phyloP scores from a whole-genome alignment of 2,329 filamentous ascomycete genomes.

The Trichophyton verrucosum region DNA sequence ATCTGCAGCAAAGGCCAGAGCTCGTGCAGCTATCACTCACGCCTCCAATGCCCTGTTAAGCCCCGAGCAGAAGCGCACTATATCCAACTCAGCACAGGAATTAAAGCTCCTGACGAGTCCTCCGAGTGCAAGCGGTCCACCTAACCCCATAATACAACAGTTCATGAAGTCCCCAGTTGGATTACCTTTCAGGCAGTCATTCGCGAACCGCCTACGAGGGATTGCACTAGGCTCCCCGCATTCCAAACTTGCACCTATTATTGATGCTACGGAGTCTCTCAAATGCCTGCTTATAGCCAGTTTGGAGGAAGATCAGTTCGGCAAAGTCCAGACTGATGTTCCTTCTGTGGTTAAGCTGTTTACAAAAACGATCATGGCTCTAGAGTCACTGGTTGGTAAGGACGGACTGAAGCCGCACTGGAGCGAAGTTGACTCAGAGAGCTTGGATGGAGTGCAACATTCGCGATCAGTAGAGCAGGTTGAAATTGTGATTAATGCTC shows the following conservation, averaged over 20 bases:
- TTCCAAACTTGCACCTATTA: slow-evolving; percentile 54
- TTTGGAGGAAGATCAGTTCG: slow-evolving; percentile 67
- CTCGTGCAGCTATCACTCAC: slow-evolving; percentile 27
- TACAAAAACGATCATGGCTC: slow-evolving; percentile 53
- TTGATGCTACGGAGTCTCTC: slow-evolving; percentile 60
- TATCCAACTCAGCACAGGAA: slow-evolving; percentile 27
- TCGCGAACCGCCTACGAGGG: slow-evolving; percentile 50
- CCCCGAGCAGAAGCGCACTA: slow-evolving; percentile 29
- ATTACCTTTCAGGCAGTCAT: slow-evolving; percentile 56
- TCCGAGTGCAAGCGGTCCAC: slow-evolving; percentile 35
- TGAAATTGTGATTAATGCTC: slow-evolving; percentile 52
- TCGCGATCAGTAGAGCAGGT: slow-evolving; percentile 47
- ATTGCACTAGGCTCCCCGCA: slow-evolving; percentile 63
- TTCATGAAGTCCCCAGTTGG: slow-evolving; percentile 46
- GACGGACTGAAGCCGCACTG: slow-evolving; percentile 51
- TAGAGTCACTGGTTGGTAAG: slow-evolving; percentile 53
- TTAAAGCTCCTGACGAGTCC: slow-evolving; percentile 26
- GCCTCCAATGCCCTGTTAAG: slow-evolving; percentile 30
- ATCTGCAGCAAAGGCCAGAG: slow-evolving; percentile 27
- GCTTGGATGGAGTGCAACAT: slow-evolving; percentile 21
- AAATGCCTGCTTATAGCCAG: slow-evolving; percentile 59
- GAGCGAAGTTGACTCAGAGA: slow-evolving; percentile 56
- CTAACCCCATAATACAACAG: slow-evolving; percentile 38
- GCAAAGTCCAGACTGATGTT: slow-evolving; percentile 75
- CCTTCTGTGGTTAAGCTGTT: slow-evolving; percentile 60